Base-by-base conservation (phyloP, 176 grass and related monocot genomes). In the Poa pratensis region DNA sequence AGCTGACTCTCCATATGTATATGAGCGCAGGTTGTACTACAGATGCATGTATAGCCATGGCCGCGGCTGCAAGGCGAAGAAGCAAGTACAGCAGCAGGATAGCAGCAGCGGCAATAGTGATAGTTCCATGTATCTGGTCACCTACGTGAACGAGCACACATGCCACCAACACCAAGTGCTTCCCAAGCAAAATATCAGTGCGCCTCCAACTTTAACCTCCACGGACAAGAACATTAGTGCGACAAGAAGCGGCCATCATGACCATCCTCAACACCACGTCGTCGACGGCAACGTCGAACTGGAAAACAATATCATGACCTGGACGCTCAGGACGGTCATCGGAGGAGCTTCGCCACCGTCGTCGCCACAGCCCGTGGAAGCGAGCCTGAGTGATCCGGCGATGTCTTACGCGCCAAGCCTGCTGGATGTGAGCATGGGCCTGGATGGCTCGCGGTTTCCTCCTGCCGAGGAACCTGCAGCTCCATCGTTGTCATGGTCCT, bases 111-210 rank as follows among this genome's bases (percentile, higher is more conserved):
- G 45, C 18, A 7, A 23, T 23, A 40, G 65, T 23, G 66, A 45
- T 45, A 45, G n/a, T n/a, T n/a, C 90, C 1, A 15, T 86, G 79
- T 92, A 49, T 24, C 37, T 60, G 15, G 86, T 92, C 26, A 82
- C 78, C 53, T 92, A 92, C 90, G n/a, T 82, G 42, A 74, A 86
- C 78, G 26, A 83, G n/a, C 90, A 92, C 86, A 79, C 79, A 3
- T 92, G 90, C 86, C 43, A 45, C 9, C 43, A 45, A 45, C 85
- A 46, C 3, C 45, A 64, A 51, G 45, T 48, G n/a, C 22, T 15
- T 3, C 28, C 22, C 73, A 24, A 0, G 19, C 27, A 48, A 49
- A 20, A 43, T 49, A 26, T 42, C 1, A 48, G 63, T 2, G 15
- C 28, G 28, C 23, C 60, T 15, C 12, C 24, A 63, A 28, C 60